Base-by-base conservation (phyloP, 495 filamentous ascomycete genomes). In the Xylaria scruposa region DNA sequence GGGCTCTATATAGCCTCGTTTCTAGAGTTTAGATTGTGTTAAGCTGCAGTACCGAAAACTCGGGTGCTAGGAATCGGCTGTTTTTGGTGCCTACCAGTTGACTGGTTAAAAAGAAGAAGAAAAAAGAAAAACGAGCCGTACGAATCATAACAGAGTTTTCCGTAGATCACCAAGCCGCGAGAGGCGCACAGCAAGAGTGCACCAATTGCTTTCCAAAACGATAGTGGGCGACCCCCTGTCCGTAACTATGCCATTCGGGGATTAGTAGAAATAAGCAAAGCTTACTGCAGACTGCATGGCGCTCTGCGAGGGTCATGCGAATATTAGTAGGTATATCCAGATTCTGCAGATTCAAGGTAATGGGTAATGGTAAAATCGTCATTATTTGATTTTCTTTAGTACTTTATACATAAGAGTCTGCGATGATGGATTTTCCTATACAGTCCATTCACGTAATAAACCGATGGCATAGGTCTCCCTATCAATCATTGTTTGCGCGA, bases 211-310 rank as follows among this genome's bases (percentile, higher is more conserved):
- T 56, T 56, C 53, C 12, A 29, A 56, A 31, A 56, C 29, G 29
- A 56, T 56, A 56, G 53, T 56, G 53, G 53, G 53, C 13, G 26
- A 56, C 24, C 53, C 53, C 53, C 53, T 56, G 29, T 5, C 13
- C 29, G 15, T 29, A 12, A 31, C 53, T 3, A 56, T 56, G 53
- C 53, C 53, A 1, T 31, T 56, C 29, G 31, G 21, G 29, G 53
- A 31, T 4, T 56, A 56, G 24, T 15, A 56, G 26, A 19, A 31
- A 56, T 17, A 56, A 56, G 53, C 53, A 56, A 56, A 54, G 3
- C 10, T 42, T 12, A 42, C 36, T 38, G 36, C 38, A 42, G 9
- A 42, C 38, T 42, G 36, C 36, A 38, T 38, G 47, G 47, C 47
- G n/a, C 19, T 21, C 47, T 8, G 19, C 47, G 7, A 21, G 17